These are phyloP conservation scores for Cladosporium sp. DNA, from an alignment of 2,329 filamentous ascomycete species.

Conservation along the genomic window DNA sequence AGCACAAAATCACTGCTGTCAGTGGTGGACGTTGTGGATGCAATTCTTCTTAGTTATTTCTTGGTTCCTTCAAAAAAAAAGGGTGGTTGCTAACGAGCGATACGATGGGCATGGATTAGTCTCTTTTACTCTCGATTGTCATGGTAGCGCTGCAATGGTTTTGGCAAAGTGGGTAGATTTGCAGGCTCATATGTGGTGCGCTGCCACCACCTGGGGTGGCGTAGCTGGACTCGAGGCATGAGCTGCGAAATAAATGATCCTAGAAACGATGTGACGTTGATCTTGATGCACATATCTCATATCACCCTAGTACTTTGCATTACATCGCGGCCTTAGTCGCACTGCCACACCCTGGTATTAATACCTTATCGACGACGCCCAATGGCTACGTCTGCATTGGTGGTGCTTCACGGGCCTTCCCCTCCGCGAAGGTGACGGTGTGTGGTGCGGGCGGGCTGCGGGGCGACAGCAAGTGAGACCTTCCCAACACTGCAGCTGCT, in stretches of 20 bases:
- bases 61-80: neutral
- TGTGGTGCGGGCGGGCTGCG: neutral
- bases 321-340: too few relatives aligned
- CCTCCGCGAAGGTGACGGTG: neutral
- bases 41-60: neutral
- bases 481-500: neutral
- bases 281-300: too few relatives aligned
- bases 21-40: neutral
- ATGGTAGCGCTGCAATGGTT: neutral
- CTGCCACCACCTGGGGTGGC: neutral
- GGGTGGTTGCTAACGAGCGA: conserved; percentile 5
- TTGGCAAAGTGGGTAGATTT: neutral
- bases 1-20: neutral
- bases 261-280: neutral
- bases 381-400: neutral
- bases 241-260: neutral
- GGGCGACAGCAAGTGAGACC: neutral
- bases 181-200: neutral
- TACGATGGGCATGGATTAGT: conserved; percentile 1
- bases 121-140: neutral
- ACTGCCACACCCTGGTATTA: too few relatives aligned
- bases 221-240: neutral
- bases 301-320: too few relatives aligned
- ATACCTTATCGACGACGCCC: neutral
- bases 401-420: too few relatives aligned